These are phyloP conservation scores for Coleophoma cylindrospora DNA, from an alignment of 2,329 filamentous ascomycete species.

Conservation along the genomic window DNA sequence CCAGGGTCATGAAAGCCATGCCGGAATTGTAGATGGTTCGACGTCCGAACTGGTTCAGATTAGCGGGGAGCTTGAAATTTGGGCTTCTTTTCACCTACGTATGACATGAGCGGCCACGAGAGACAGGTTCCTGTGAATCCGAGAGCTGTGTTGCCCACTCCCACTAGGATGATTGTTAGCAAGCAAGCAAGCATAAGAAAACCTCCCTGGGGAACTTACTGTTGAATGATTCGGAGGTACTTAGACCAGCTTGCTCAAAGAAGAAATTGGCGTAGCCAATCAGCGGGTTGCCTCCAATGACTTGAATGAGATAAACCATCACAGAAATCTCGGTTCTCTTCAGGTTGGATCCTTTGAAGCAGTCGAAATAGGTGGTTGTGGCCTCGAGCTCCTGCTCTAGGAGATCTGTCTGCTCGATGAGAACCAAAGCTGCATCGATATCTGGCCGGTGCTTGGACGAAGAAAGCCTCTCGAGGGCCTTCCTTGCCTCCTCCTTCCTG, in stretches of 20 bases:
- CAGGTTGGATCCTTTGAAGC: conserved; percentile 46
- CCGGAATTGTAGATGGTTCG: conserved; percentile 44
- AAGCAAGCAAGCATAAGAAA: too few relatives aligned
- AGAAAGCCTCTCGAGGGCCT: conserved; percentile 29
- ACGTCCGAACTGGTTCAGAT: conserved; percentile 38
- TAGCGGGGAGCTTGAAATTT: conserved; percentile 17
- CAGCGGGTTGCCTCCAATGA: conserved; percentile 23
- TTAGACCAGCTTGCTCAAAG: conserved; percentile 43
- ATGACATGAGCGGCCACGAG: conserved; percentile 43
- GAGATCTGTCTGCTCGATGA: conserved; percentile 50
- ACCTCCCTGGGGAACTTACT: conserved; percentile 37
- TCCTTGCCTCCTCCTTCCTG: conserved; percentile 33
- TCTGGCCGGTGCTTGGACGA: conserved; percentile 32
- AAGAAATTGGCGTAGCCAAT: conserved; percentile 44
- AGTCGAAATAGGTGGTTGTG: conserved; percentile 41
- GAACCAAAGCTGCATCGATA: conserved; percentile 39
- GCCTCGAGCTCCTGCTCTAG: conserved; percentile 40
- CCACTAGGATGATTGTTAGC: conserved; percentile 32
- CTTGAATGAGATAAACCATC: conserved; percentile 38
- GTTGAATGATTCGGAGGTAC: conserved; percentile 51
- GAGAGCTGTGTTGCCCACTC: conserved; percentile 37
- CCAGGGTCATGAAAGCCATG: conserved; percentile 32
- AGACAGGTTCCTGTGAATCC: conserved; percentile 45
- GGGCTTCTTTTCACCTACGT: conserved; percentile 39
- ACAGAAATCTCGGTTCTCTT: conserved; percentile 47